Percentiles rank a stretch among this genome's conserved stretches.
Conservation (phyloP, 192 early-diverging fungal genomes). For the Backusella liffmaniae region DNA sequence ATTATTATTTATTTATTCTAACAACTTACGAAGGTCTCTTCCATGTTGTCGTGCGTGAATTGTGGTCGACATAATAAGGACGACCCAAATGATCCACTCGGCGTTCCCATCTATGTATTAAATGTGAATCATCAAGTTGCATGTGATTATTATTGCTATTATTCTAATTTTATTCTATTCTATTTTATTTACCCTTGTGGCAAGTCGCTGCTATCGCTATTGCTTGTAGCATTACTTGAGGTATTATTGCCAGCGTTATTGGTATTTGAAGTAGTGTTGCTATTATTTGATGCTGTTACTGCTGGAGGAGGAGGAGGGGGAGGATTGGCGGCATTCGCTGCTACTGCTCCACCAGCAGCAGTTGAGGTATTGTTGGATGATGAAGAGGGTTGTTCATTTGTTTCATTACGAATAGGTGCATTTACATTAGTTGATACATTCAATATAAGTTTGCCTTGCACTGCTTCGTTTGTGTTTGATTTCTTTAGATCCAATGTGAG, state of each 20-base stretch:
- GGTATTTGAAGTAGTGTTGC: neutral
- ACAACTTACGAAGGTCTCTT: constrained; percentile 44
- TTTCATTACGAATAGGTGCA: constrained; percentile 33
- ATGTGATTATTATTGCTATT: neutral
- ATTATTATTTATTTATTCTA: too few relatives aligned
- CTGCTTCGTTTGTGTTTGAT: constrained; percentile 77
- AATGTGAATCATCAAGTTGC: neutral
- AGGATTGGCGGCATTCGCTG: neutral
- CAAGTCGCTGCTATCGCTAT: neutral
- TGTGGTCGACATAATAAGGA: constrained; percentile 97
- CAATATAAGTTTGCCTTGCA: constrained; percentile 85
- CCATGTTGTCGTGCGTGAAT: constrained; percentile 93
- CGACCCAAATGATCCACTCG: constrained; percentile 89
- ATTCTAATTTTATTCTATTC: neutral
- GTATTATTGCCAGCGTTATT: neutral
- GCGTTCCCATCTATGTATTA: constrained; percentile 82
- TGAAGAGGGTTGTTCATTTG: neutral
- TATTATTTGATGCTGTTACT: neutral
- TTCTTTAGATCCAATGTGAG: constrained; percentile 87
- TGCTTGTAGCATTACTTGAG: neutral
- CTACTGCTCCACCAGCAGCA: neutral
- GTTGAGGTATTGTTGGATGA: neutral
- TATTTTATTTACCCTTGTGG: constrained; percentile 17
- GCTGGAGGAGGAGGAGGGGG: neutral
- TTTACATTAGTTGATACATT: constrained; percentile 66